Evolutionary conservation across 768 basidiomycete species (phyloP), one percentile per base, ranked within the genome.

Genomic region (Boletus insuetus): DNA sequence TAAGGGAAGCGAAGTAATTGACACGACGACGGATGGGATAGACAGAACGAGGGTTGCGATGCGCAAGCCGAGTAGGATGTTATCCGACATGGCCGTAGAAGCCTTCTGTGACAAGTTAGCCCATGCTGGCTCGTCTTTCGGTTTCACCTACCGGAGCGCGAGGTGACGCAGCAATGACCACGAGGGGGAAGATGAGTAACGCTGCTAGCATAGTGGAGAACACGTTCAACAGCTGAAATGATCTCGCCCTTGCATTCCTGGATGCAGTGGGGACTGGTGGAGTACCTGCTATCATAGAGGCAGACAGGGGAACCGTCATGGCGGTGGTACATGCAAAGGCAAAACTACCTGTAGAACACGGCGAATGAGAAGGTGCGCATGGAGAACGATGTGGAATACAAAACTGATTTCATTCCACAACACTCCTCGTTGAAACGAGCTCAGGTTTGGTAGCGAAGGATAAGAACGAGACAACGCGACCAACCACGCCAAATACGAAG

Each of bases 321-420:
- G 82, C 74, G 1, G 87, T 83, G 17, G 84, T 77, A 63, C 87
- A 89, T 13, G 83, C 74, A 65, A 90, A 89, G 10, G 82, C 80
- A n/a, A 65, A 29, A 19, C 78, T 78, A 47, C 80, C 86, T 89
- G 54, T 56, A 31, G 29, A 41, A 51, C 35, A 35, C 10, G 22
- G 43, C 14, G 11, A 16, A 49, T 61, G 54, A 55, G 56, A 52
- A 46, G 29, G 38, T 17, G 46, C 2, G 16, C n/a, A 19, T 42
- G 22, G 41, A 44, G 22, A 53, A 29, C 0, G 35, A 17, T 6
- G 4, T 11, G 29, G 19, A 44, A 20, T 19, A 81, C 84, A 56
- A 57, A 59, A 89, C 88, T 81, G 51, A 83, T 74, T 54, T 81
- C 82, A 63, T 83, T 79, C 87, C 85, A 88, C 45, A 86, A 72